Percentiles rank a stretch among this genome's conserved stretches.
Conservation (phyloP, 2,329 filamentous ascomycete genomes). For the Apiospora arundinis region DNA sequence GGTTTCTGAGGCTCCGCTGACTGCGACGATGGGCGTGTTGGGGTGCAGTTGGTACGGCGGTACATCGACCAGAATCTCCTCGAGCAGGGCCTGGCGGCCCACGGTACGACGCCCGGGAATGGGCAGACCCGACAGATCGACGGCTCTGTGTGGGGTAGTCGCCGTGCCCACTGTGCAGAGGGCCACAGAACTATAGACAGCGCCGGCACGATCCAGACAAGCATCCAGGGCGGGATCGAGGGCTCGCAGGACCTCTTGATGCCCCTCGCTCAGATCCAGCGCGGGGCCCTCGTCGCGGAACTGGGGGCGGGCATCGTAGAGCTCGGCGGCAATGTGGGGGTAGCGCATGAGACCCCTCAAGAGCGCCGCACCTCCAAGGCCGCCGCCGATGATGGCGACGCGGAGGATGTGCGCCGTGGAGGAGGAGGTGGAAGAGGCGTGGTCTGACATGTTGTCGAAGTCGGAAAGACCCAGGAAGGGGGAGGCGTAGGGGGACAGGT, state of each 20-base stretch:
- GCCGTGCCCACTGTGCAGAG: conserved; percentile 31
- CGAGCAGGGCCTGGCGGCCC: conserved; percentile 35
- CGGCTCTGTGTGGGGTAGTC: conserved; percentile 30
- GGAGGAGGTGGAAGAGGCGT: conserved; percentile 34
- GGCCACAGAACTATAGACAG: conserved; percentile 31
- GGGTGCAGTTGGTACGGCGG: conserved; percentile 37
- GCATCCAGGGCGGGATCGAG: conserved; percentile 35
- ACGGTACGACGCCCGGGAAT: conserved; percentile 31
- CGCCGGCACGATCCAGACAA: conserved; percentile 37
- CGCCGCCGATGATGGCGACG: conserved; percentile 40
- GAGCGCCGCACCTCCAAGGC: conserved; percentile 33
- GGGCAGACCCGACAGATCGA: conserved; percentile 27
- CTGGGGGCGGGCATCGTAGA: conserved; percentile 36
- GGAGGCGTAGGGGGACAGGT: neutral
- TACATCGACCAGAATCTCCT: conserved; percentile 34
- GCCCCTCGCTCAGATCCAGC: conserved; percentile 29
- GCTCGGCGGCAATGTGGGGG: conserved; percentile 37
- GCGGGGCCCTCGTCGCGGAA: conserved; percentile 36
- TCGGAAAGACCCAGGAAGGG: neutral
- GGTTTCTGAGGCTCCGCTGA: conserved; percentile 29
- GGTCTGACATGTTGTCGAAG: conserved; percentile 28
- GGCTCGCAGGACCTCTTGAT: conserved; percentile 32
- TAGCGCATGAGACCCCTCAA: conserved; percentile 37
- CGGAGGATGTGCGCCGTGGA: neutral
- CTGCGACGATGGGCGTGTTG: conserved; percentile 33